A percentile compares a stretch with the other conserved stretches of the same genome.
Evolutionary conservation across 2,329 filamentous ascomycete genomes (phyloP).

Genomic region (Aspergillus ochraceoroseus): DNA sequence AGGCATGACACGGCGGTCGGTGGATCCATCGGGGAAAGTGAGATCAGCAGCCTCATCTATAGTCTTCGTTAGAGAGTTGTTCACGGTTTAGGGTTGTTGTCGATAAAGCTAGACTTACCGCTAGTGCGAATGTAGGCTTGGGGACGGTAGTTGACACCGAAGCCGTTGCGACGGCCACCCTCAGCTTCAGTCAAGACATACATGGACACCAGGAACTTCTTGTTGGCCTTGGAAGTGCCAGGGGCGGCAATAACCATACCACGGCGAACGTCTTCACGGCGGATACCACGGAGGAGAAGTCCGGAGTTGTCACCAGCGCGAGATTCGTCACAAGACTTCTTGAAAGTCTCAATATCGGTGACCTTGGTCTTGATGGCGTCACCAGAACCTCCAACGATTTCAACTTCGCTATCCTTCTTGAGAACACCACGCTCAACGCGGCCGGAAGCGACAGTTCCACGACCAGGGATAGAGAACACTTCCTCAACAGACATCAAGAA

Average conservation of each 20-base stretch:
- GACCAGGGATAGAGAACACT: conserved; percentile 82
- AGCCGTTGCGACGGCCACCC: conserved; percentile 93
- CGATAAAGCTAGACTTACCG: conserved; percentile 61
- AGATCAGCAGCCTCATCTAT: conserved; percentile 66
- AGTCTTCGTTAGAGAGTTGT: conserved; percentile 7
- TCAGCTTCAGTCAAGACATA: conserved; percentile 98
- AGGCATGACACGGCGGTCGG: conserved; percentile 84
- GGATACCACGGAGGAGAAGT: conserved; percentile 89
- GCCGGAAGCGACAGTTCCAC: conserved; percentile 93
- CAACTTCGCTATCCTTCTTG: conserved; percentile 91
- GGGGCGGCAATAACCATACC: conserved; percentile 92
- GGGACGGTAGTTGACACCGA: conserved; percentile 92
- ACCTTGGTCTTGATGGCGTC: conserved; percentile 95
- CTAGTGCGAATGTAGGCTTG: conserved; percentile 95
- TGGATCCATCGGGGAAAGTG: conserved; percentile 78
- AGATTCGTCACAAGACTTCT: conserved; percentile 97
- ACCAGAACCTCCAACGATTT: conserved; percentile 81
- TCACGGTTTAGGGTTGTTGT: not conserved
- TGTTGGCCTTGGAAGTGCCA: conserved; percentile 77
- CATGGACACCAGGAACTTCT: conserved; percentile 89
- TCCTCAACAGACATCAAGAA: conserved; percentile 99
- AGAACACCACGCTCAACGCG: conserved; percentile 93
- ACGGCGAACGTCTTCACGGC: conserved; percentile 87
- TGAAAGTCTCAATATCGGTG: conserved; percentile 99
- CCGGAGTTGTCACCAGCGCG: conserved; percentile 97